These are phyloP conservation scores for Hygrophila difformis DNA, from an alignment of 257 asterid species.

Conservation along the genomic window DNA sequence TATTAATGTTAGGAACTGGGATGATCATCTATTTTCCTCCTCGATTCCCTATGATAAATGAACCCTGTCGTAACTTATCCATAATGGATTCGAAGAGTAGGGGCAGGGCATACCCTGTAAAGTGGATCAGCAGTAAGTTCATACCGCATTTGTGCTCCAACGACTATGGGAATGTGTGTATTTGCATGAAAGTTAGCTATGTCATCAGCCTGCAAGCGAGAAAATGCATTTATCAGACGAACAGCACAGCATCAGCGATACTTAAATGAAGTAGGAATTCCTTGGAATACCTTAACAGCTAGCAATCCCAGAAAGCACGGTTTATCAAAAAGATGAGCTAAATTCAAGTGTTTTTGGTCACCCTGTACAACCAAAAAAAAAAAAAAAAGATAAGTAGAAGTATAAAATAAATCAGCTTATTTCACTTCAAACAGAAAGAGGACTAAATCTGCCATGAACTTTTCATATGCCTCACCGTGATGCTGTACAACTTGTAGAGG, in stretches of 20 bases:
- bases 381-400: too few relatives aligned
- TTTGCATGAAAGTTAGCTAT: conserved; percentile 72
- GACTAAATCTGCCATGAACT: too few relatives aligned
- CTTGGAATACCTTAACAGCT: conserved; percentile 56
- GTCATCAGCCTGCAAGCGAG: conserved; percentile 55
- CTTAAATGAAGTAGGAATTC: background rate
- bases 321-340: conserved; percentile 89
- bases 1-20: too few relatives aligned
- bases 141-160: conserved; percentile 90
- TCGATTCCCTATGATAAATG: too few relatives aligned
- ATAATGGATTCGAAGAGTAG: background rate
- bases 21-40: too few relatives aligned
- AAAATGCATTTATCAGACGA: background rate
- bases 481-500: conserved; percentile 54
- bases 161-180: conserved; percentile 84
- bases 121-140: conserved; percentile 83
- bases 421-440: too few relatives aligned
- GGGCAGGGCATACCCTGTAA: conserved; percentile 38
- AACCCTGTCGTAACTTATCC: too few relatives aligned
- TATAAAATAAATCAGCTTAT: background rate
- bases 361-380: too few relatives aligned
- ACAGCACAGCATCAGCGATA: background rate
- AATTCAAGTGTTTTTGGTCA: conserved; percentile 58
- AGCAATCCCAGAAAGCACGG: conserved; percentile 88
- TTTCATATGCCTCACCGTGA: conserved; percentile 43